A percentile compares a stretch with the other conserved stretches of the same genome.
These are phyloP conservation scores for Meira nashicola DNA, from an alignment of 1,284 basidiomycete genomes.

Conservation along the genomic window DNA sequence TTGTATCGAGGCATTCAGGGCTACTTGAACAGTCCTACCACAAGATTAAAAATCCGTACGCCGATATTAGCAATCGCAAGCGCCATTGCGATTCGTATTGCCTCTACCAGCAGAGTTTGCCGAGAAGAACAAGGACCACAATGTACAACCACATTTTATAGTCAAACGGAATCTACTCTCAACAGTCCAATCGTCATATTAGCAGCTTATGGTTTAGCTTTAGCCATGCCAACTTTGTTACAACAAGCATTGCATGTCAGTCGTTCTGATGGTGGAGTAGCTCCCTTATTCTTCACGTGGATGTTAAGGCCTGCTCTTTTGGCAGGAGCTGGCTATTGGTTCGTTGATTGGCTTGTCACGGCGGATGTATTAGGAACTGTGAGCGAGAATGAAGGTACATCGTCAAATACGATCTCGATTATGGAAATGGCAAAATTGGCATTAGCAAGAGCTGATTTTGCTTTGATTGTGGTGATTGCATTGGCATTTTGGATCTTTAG, in stretches of 20 bases:
- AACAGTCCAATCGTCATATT: constrained; percentile 32
- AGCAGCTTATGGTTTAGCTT: constrained; percentile 29
- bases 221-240: constrained; percentile 24
- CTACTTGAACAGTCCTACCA: constrained; percentile 45
- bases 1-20: constrained; percentile 17
- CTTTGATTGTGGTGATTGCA: constrained; percentile 22
- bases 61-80: constrained; percentile 66
- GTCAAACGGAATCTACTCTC: constrained; percentile 23
- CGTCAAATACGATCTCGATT: background rate
- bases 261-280: constrained; percentile 34
- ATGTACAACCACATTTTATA: constrained; percentile 66
- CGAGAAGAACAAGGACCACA: constrained; percentile 86
- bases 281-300: constrained; percentile 29
- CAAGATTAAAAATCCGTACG: constrained; percentile 68
- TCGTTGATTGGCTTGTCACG: constrained; percentile 29
- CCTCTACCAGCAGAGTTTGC: constrained; percentile 75
- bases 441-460: constrained; percentile 25
- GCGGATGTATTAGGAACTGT: background rate
- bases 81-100: constrained; percentile 67
- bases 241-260: constrained; percentile 21
- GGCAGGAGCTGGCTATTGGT: constrained; percentile 38
- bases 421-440: constrained; percentile 28
- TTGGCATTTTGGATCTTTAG: constrained; percentile 37
- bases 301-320: constrained; percentile 41
- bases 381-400: background rate